Evolutionary conservation across 768 basidiomycete species (phyloP).

Genomic region (Tulasnella sp.): DNA sequence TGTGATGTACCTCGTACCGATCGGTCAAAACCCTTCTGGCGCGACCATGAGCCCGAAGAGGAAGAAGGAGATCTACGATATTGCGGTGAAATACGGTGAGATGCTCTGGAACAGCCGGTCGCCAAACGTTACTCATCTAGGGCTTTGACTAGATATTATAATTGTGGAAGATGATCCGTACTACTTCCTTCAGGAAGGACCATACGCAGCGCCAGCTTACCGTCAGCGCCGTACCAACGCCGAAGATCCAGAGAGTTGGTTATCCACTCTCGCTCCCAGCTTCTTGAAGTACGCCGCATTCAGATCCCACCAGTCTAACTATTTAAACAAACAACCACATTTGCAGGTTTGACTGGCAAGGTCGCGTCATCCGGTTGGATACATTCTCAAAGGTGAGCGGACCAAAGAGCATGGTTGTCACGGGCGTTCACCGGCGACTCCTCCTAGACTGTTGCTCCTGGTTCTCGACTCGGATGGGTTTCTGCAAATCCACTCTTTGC

Average conservation of each 20-base stretch:
- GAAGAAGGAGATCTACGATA: conserved; percentile 76
- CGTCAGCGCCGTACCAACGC: conserved; percentile 34
- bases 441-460: conserved; percentile 68
- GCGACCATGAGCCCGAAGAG: conserved; percentile 56
- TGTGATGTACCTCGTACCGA: conserved; percentile 68
- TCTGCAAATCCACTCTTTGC: conserved; percentile 72
- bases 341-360: conserved; percentile 63
- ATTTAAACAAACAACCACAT: not conserved
- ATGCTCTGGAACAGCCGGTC: not conserved
- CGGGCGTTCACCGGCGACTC: conserved; percentile 9
- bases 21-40: conserved; percentile 85
- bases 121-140: not conserved
- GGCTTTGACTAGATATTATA: conserved; percentile 51
- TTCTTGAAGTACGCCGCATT: conserved; percentile 47
- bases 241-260: conserved; percentile 45
- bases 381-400: conserved; percentile 63
- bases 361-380: conserved; percentile 78
- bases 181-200: conserved; percentile 63
- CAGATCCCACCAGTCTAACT: not conserved
- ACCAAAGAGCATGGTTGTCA: conserved; percentile 22
- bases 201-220: conserved; percentile 46
- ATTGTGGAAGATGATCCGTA: conserved; percentile 85
- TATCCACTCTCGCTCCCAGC: conserved; percentile 56
- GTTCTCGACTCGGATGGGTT: conserved; percentile 73
- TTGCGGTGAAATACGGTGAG: conserved; percentile 74